Evolutionary conservation across 1,139 yeast genomes (phyloP).

Genomic region (Tardiomyces blankii): DNA sequence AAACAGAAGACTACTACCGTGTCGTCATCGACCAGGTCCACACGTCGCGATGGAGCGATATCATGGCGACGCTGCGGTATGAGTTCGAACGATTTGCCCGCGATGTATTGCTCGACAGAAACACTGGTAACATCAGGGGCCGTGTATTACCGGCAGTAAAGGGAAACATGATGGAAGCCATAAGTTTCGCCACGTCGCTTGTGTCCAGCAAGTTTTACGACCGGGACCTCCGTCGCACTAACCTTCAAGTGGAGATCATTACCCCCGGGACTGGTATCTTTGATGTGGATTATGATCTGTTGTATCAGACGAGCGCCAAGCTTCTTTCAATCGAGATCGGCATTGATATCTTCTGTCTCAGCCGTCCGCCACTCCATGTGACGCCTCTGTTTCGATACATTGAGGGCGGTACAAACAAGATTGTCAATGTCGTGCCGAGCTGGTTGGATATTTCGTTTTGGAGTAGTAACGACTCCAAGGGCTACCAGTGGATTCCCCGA

Average conservation of each 20-base stretch:
- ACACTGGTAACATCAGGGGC: conserved; percentile 24
- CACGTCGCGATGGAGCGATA: conserved; percentile 73
- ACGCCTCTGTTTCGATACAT: conserved; percentile 79
- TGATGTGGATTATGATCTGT: conserved; percentile 77
- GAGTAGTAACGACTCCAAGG: conserved; percentile 34
- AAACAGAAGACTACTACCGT: conserved; percentile 70
- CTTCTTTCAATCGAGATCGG: conserved; percentile 73
- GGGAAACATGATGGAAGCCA: conserved; percentile 80
- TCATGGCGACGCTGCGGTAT: conserved; percentile 74
- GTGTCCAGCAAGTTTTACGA: conserved; percentile 74
- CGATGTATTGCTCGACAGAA: conserved; percentile 49
- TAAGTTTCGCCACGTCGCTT: conserved; percentile 70
- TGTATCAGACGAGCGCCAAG: conserved; percentile 65
- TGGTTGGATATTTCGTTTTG: conserved; percentile 94
- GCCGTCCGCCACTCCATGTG: conserved; percentile 85
- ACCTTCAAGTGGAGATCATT: conserved; percentile 71
- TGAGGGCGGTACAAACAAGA: conserved; percentile 28
- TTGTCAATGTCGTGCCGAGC: conserved; percentile 76
- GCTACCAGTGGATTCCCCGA: conserved; percentile 76
- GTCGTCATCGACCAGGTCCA: conserved; percentile 95
- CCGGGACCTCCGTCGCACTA: conserved; percentile 78
- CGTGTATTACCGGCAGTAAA: conserved; percentile 70
- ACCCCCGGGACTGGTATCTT: conserved; percentile 92
- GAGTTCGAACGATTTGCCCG: conserved; percentile 79
- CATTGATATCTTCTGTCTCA: conserved; percentile 76